Evolutionary conservation across 2,329 filamentous ascomycete species (phyloP).

Genomic region (Hymenoscyphus scutula): DNA sequence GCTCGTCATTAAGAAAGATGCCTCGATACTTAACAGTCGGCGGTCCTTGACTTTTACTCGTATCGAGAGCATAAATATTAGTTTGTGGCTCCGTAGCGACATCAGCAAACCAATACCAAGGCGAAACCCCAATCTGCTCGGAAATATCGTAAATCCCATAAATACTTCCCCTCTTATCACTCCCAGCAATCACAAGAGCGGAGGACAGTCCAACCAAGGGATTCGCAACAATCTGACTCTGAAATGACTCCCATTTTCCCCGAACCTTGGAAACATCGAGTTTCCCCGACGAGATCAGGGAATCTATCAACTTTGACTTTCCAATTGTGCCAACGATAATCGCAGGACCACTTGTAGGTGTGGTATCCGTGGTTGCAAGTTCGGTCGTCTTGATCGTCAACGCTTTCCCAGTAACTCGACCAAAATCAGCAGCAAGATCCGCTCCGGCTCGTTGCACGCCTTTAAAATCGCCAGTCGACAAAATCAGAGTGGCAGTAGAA

Average conservation of each 20-base stretch:
- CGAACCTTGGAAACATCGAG: conserved; percentile 56
- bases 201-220: conserved; percentile 53
- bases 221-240: conserved; percentile 54
- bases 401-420: conserved; percentile 63
- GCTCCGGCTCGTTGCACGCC: conserved; percentile 19
- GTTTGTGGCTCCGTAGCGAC: conserved; percentile 44
- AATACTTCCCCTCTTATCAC: conserved; percentile 63
- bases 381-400: conserved; percentile 42
- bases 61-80: conserved; percentile 45
- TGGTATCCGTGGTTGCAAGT: conserved; percentile 36
- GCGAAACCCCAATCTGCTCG: conserved; percentile 69
- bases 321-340: conserved; percentile 68
- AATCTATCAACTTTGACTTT: conserved; percentile 59
- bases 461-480: conserved; percentile 16
- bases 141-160: conserved; percentile 70
- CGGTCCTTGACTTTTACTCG: conserved; percentile 45
- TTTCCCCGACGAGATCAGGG: conserved; percentile 51
- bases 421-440: conserved; percentile 66
- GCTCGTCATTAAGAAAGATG: conserved; percentile 58
- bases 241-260: conserved; percentile 68
- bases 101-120: conserved; percentile 57
- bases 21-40: conserved; percentile 56
- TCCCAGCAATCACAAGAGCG: conserved; percentile 65
- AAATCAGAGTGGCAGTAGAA: conserved; percentile 12
- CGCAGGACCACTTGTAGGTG: conserved; percentile 36